Evolutionary conservation across 345 rosid genomes (phyloP).

Genomic region (Chamaenerion angustifolium): DNA sequence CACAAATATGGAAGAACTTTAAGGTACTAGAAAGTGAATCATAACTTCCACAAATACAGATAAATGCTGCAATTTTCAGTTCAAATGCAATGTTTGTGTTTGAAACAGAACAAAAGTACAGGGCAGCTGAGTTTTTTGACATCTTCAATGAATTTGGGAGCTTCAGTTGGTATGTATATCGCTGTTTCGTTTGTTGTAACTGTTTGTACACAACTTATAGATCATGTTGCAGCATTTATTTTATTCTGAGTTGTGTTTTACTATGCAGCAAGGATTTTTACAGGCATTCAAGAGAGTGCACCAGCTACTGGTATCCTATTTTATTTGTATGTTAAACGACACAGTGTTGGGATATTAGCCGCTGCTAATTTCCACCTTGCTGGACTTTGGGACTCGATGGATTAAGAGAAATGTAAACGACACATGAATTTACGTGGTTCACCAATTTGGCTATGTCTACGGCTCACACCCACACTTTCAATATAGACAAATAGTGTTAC

Average conservation of each 20-base stretch:
- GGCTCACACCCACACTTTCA: no score
- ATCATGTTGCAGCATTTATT: no score
- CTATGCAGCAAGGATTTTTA: slow-evolving; percentile 68
- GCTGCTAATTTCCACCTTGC: no score
- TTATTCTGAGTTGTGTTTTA: not conserved
- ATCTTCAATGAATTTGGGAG: slow-evolving; percentile 57
- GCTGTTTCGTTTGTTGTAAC: not conserved
- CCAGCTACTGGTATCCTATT: slow-evolving; percentile 69
- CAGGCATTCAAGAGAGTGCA: slow-evolving; percentile 82
- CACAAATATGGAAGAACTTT: slow-evolving; percentile 82
- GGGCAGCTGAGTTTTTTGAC: slow-evolving; percentile 94
- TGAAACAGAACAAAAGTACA: slow-evolving; percentile 65
- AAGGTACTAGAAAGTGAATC: slow-evolving; percentile 22
- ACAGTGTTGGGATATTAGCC: no score
- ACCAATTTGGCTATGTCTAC: no score
- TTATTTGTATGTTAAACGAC: not conserved
- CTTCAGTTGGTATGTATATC: slow-evolving; percentile 49
- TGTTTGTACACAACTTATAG: not conserved
- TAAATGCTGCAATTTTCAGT: not conserved
- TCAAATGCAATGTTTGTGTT: slow-evolving; percentile 3
- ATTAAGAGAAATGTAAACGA: no score
- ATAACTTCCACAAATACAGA: not conserved
- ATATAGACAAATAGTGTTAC: no score
- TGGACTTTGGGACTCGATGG: no score
- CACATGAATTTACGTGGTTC: no score